A percentile compares a stretch with the other conserved stretches of the same genome.
phyloP scores from a whole-genome alignment of 257 asterid species.

The Verbascum thapsus region DNA sequence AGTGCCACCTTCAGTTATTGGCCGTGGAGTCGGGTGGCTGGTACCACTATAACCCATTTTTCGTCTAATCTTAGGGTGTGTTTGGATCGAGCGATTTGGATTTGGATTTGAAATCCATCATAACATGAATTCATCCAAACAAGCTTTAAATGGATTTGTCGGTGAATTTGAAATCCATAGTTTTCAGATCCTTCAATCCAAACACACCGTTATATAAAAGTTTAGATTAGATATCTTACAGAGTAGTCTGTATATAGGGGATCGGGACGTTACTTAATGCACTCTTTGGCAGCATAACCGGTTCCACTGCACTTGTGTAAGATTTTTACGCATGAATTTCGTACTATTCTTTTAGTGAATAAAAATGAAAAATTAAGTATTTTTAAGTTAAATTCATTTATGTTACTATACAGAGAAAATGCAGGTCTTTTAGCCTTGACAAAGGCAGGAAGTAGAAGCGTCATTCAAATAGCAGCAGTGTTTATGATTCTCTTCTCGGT shows the following conservation, averaged over 20 bases:
- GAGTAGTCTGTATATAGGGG: slow-evolving; percentile 48
- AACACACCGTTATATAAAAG: too few species aligned
- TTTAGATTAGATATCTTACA: neutral
- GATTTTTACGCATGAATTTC: too few species aligned
- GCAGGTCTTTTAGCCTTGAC: slow-evolving; percentile 81
- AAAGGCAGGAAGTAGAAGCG: slow-evolving; percentile 81
- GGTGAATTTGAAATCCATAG: too few species aligned
- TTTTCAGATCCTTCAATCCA: too few species aligned
- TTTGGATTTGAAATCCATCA: too few species aligned
- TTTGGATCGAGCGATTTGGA: too few species aligned
- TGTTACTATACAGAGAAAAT: slow-evolving; percentile 52
- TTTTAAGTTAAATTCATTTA: neutral
- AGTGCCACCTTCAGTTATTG: slow-evolving; percentile 76
- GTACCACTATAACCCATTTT: slow-evolving; percentile 33
- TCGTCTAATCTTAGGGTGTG: too few species aligned
- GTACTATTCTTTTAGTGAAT: too few species aligned
- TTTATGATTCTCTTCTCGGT: slow-evolving; percentile 81
- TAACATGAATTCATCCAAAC: too few species aligned
- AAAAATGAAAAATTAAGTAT: too few species aligned
- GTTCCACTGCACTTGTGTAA: slow-evolving; percentile 71
- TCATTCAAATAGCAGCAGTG: slow-evolving; percentile 62
- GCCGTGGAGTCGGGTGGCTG: slow-evolving; percentile 91
- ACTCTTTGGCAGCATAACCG: slow-evolving; percentile 65
- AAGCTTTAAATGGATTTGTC: too few species aligned
- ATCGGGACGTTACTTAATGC: slow-evolving; percentile 65